Evolutionary conservation across 2,329 filamentous ascomycete species (phyloP).

Genomic region (Botrytis paeoniae): DNA sequence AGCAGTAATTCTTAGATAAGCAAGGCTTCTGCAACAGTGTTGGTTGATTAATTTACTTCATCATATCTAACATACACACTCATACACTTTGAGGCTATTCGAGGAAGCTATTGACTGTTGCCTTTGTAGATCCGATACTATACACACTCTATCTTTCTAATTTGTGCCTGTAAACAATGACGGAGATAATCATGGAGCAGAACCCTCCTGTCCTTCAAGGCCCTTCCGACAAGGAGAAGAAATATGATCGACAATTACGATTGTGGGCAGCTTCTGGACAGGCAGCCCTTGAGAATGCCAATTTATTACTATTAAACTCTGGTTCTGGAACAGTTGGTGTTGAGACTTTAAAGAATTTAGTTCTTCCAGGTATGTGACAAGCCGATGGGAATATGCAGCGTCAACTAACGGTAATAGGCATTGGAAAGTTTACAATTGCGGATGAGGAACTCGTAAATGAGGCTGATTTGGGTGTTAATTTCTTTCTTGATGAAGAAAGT

Average conservation of each 20-base stretch:
- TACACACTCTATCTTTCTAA: too few species aligned
- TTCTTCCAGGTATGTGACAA: slow-evolving; percentile 66
- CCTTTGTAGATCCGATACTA: too few species aligned
- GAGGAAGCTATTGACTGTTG: background rate
- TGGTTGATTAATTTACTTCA: background rate
- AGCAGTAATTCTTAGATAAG: slow-evolving; percentile 12
- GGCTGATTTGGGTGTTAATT: slow-evolving; percentile 89
- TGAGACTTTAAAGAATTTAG: slow-evolving; percentile 95
- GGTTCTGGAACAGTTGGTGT: slow-evolving; percentile 83
- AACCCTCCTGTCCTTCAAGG: slow-evolving; percentile 48
- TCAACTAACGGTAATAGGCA: slow-evolving; percentile 49
- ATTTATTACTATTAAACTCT: slow-evolving; percentile 87
- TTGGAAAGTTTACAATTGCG: slow-evolving; percentile 87
- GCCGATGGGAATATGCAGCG: background rate
- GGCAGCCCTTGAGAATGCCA: slow-evolving; percentile 81
- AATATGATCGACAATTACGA: slow-evolving; percentile 92
- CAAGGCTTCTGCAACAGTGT: slow-evolving; percentile 11
- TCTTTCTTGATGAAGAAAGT: slow-evolving; percentile 82
- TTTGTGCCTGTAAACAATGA: slow-evolving; percentile 24
- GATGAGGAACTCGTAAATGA: slow-evolving; percentile 76
- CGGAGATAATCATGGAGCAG: slow-evolving; percentile 31
- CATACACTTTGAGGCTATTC: background rate
- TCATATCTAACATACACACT: background rate
- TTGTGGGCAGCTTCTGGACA: slow-evolving; percentile 94
- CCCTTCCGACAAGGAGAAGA: slow-evolving; percentile 63